Evolutionary conservation across 2,329 filamentous ascomycete genomes (phyloP).

Genomic region (Diaporthe batatas): DNA sequence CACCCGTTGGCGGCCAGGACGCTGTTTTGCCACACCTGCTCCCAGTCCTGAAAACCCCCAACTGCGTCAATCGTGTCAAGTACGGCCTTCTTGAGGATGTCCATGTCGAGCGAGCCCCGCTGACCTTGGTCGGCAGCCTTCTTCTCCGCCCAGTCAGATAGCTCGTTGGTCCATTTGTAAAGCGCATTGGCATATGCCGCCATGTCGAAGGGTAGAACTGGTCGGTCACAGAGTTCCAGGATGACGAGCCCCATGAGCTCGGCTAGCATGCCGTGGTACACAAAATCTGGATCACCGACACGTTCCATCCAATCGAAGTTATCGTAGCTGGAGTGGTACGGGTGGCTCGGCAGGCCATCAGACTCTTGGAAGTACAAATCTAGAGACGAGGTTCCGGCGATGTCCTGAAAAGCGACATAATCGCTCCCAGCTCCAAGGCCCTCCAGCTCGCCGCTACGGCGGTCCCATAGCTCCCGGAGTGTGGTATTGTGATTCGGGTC

Average conservation of each 20-base stretch:
- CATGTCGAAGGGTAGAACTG: conserved; percentile 86
- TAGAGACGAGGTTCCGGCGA: conserved; percentile 88
- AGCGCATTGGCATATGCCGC: conserved; percentile 78
- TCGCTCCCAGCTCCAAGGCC: conserved; percentile 83
- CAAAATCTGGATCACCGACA: conserved; percentile 84
- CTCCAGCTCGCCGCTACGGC: conserved; percentile 70
- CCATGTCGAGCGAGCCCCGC: conserved; percentile 61
- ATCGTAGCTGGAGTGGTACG: conserved; percentile 89
- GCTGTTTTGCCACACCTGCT: conserved; percentile 79
- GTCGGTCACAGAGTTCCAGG: conserved; percentile 85
- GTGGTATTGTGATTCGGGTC: conserved; percentile 81
- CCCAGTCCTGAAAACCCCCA: conserved; percentile 80
- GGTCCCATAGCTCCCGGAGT: conserved; percentile 82
- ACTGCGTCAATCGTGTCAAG: conserved; percentile 71
- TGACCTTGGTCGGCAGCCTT: conserved; percentile 59
- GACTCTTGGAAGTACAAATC: conserved; percentile 78
- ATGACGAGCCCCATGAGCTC: conserved; percentile 87
- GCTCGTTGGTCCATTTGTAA: conserved; percentile 72
- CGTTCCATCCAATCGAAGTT: conserved; percentile 87
- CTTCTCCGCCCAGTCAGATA: conserved; percentile 74
- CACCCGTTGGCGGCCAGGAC: conserved; percentile 80
- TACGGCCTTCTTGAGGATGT: conserved; percentile 73
- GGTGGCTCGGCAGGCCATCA: conserved; percentile 61
- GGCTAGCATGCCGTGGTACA: conserved; percentile 83
- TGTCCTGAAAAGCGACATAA: conserved; percentile 90